Base-by-base conservation (phyloP, 2,329 filamentous ascomycete genomes). In the Clathrospora elynae region DNA sequence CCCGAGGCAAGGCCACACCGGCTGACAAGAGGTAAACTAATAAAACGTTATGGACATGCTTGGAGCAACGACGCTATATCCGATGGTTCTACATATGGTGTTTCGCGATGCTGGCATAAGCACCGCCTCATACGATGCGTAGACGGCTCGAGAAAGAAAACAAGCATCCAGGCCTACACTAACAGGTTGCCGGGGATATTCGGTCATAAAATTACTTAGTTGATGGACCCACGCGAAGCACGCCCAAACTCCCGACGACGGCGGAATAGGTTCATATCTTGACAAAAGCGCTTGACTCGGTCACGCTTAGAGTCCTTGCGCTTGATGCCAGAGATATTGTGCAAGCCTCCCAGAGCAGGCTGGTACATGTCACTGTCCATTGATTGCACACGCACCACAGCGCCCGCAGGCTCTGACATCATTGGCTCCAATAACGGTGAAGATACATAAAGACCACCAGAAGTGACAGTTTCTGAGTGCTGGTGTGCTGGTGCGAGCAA, bases 351-450 rank as follows among this genome's bases (percentile, higher is more conserved):
- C 3, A 51, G 22, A 16, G 31, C 29, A 6, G 45, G 44, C 25
- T 47, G 42, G 19, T 49, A 51, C 25, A 20, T 42, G 20, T 49
- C 44, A 14, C 20, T 35, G 4, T 18, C 19, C 9, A 51, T 49
- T 3, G 44, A 16, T 6, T 30, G 37, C 2, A 42, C 36, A 16
- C 28, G 36, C 11, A 13, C 26, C 10, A 19, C 14, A 6, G 13
- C 32, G 28, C n/a, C n/a, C 8, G 25, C 12, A 10, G 12, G 19
- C 4, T 32, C 22, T 8, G 34, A 23, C 8, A 20, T 8, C 5
- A 13, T 2, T 3, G 33, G 3, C 19, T 37, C 17, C 6, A 22
- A 16, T n/a, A 12, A 5, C 9, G 23, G 37, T 13, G 11, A 17
- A 10, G 24, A 12, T 12, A 11, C 12, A 16, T 22, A 19, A 5